Base-by-base conservation (phyloP, 192 early-diverging fungal genomes). In the Lunasporangiospora selenospora region DNA sequence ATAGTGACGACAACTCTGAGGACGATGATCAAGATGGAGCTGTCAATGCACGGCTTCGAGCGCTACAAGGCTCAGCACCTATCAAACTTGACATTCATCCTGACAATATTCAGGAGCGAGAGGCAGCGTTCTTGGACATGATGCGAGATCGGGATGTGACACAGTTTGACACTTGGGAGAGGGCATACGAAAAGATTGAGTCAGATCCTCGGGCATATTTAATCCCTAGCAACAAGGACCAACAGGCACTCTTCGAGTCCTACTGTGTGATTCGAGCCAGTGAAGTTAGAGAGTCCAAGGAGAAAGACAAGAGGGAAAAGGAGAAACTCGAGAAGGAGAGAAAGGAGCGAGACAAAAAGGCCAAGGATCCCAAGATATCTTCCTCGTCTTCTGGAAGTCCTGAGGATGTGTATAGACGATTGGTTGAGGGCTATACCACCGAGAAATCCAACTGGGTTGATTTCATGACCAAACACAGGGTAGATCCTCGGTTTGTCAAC, bases 161-260 rank as follows among this genome's bases (percentile, higher is more conserved):
- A n/a, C 91, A 88, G 24, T 94, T 89, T 52, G 82, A 90, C 23
- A 88, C 87, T 6, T 91, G 87, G 85, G 87, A 90, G 37, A 85
- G 81, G 62, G 90, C 93, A 38, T 61, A 87, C 3, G 80, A 81
- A 6, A 88, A 87, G 61, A 71, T 94, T 36, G 82, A 85, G 47
- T 39, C 61, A 16, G 92, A 94, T 62, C 55, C 62, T 18, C 65
- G 92, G 4, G 45, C 62, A 46, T 52, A 59, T 61, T 18, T 71
- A 29, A 70, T 78, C 6, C 62, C 64, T 9, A 39, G 41, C 21
- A 55, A 58, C 15, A 89, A 87, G 62, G 82, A 85, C 23, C 76
- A 84, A 6, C 85, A 89, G 59, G 75, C 67, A 32, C 53, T 87
- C 11, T 94, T 90, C 62, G 91, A 94, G 18, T 77, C 89, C 43